phyloP scores from a whole-genome alignment of 352 stramenopile genomes.

The Aphanomyces euteiches region DNA sequence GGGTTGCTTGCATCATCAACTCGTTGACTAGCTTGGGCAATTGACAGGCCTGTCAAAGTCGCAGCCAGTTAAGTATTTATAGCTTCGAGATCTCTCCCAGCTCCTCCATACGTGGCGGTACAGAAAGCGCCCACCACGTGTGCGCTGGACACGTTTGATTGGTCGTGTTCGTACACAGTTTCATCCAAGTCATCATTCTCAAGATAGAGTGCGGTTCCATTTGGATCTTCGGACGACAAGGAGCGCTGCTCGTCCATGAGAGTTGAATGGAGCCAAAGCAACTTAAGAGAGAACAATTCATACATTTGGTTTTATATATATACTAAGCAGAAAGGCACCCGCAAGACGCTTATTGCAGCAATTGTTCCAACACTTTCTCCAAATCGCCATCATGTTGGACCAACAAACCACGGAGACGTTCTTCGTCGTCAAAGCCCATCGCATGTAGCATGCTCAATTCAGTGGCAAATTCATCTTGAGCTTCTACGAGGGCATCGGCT shows the following conservation, averaged over 20 bases:
- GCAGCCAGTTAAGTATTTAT: no score
- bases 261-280: no score
- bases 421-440: conserved; percentile 68
- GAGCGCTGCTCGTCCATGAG: no score
- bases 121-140: not conserved
- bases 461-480: conserved; percentile 46
- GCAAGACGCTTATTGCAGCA: conserved; percentile 18
- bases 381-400: conserved; percentile 59
- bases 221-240: no score
- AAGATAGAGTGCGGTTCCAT: no score
- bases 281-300: no score
- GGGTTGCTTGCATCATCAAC: no score
- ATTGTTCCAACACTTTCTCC: conserved; percentile 51
- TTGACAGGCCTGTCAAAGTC: no score
- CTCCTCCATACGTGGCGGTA: not conserved
- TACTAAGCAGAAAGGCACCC: not conserved
- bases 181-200: not conserved
- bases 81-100: not conserved
- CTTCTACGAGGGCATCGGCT: conserved; percentile 34
- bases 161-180: not conserved
- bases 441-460: conserved; percentile 50
- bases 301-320: not conserved
- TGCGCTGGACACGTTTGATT: conserved; percentile 18
- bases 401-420: conserved; percentile 54
- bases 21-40: no score